These are phyloP conservation scores for Ephemerocybe angulata DNA, from an alignment of 768 basidiomycete species.

Conservation along the genomic window DNA sequence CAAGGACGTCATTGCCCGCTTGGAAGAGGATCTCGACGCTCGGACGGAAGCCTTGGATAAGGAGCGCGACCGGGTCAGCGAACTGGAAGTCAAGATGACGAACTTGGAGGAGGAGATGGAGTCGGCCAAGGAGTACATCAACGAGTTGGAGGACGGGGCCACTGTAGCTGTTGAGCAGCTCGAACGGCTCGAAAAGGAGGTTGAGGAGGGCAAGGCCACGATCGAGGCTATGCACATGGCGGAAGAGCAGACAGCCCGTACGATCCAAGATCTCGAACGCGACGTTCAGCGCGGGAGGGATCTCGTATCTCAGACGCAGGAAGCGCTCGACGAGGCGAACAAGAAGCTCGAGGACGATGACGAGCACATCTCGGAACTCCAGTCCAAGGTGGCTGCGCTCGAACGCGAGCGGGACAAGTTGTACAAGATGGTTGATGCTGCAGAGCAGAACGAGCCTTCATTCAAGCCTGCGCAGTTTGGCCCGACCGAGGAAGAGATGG, in stretches of 20 bases:
- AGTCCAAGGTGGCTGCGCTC: conserved; percentile 45
- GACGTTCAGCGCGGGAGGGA: conserved; percentile 52
- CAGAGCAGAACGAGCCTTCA: conserved; percentile 22
- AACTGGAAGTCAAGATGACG: conserved; percentile 33
- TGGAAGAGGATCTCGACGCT: conserved; percentile 42
- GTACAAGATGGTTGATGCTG: conserved; percentile 21
- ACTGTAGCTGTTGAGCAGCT: conserved; percentile 47
- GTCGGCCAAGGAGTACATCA: conserved; percentile 46
- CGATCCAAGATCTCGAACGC: conserved; percentile 47
- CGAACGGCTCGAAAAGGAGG: conserved; percentile 53
- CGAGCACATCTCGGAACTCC: conserved; percentile 47
- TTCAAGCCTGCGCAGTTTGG: conserved; percentile 18
- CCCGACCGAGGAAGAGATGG: conserved; percentile 52
- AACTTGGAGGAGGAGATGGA: conserved; percentile 45
- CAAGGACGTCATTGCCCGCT: conserved; percentile 36
- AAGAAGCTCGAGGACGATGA: conserved; percentile 64
- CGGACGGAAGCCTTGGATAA: conserved; percentile 35
- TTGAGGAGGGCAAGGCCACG: conserved; percentile 44
- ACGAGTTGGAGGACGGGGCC: conserved; percentile 63
- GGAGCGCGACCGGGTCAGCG: conserved; percentile 24
- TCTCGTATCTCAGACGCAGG: conserved; percentile 65
- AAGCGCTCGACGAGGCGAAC: conserved; percentile 72
- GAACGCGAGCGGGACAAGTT: conserved; percentile 52
- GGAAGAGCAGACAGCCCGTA: conserved; percentile 46
- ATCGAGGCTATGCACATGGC: conserved; percentile 40